Conservation (phyloP, 306 rosid species). For the Cicer judaicum region DNA sequence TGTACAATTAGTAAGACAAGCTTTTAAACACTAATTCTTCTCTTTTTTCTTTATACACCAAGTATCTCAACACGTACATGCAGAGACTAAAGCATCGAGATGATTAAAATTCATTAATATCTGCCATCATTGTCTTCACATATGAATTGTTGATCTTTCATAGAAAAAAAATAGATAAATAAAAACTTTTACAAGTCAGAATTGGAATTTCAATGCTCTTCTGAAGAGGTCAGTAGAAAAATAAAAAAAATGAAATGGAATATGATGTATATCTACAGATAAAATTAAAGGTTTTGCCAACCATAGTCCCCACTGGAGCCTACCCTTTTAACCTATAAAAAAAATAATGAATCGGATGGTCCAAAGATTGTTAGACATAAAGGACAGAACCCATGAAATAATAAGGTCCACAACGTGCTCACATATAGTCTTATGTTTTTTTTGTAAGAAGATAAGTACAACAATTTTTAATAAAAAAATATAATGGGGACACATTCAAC, state of each 20-base stretch:
- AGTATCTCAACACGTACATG: no score
- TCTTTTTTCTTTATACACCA: not conserved
- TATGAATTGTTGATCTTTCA: not conserved
- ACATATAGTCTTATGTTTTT: conserved; percentile 28
- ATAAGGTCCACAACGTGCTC: conserved; percentile 52
- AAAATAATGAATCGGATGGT: conserved; percentile 41
- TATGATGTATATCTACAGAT: conserved; percentile 21
- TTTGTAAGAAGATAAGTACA: conserved; percentile 28
- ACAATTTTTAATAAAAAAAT: not conserved
- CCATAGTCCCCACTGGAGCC: conserved; percentile 40
- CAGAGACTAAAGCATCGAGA: no score
- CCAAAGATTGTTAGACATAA: conserved; percentile 42
- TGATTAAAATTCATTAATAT: no score
- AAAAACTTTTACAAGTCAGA: conserved; percentile 9
- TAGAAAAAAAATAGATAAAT: not conserved
- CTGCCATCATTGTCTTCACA: no score
- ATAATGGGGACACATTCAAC: conserved; percentile 35
- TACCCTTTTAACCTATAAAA: conserved; percentile 36
- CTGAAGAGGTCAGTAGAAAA: not conserved
- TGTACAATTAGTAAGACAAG: not conserved
- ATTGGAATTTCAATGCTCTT: conserved; percentile 22
- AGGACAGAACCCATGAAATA: conserved; percentile 43
- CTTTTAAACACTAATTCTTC: not conserved
- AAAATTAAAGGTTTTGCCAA: conserved; percentile 24
- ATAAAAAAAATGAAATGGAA: conserved; percentile 14